Conservation (phyloP, 2,329 filamentous ascomycete species). For the Lasiodiplodia sp. region DNA sequence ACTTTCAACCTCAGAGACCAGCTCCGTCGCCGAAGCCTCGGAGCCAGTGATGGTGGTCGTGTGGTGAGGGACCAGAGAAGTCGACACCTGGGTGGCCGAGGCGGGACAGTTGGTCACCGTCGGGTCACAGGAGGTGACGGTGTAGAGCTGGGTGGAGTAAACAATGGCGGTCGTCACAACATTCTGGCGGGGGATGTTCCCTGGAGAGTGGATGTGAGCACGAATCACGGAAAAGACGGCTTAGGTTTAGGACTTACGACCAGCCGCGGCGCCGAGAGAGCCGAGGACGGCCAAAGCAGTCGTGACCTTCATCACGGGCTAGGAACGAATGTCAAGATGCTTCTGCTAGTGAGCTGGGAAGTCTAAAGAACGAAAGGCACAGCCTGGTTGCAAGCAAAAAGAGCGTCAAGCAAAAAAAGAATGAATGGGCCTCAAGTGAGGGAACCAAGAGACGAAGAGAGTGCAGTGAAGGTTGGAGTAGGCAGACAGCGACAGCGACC, state of each 20-base stretch:
- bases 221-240: not conserved
- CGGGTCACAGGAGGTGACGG: conserved; percentile 20
- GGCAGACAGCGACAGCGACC: not conserved
- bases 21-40: conserved; percentile 20
- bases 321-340: not conserved
- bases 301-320: conserved; percentile 18
- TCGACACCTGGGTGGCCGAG: conserved; percentile 9
- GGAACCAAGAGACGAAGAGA: conserved; percentile 3
- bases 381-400: conserved; percentile 16
- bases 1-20: not conserved
- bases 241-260: conserved; percentile 4
- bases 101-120: conserved; percentile 34
- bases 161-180: conserved; percentile 16
- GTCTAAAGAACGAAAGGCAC: conserved; percentile 16
- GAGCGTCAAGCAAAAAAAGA: conserved; percentile 22
- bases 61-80: conserved; percentile 14
- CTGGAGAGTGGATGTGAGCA: not conserved
- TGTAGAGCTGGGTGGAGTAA: conserved; percentile 26
- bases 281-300: conserved; percentile 19
- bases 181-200: conserved; percentile 9
- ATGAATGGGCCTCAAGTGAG: conserved; percentile 14
- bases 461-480: conserved; percentile 10
- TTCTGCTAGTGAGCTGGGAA: conserved; percentile 13
- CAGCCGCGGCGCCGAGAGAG: conserved; percentile 15
- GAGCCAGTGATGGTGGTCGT: conserved; percentile 19